These are phyloP conservation scores for Penicillium psychrosexuale DNA, from an alignment of 2,329 filamentous ascomycete species.

Conservation along the genomic window DNA sequence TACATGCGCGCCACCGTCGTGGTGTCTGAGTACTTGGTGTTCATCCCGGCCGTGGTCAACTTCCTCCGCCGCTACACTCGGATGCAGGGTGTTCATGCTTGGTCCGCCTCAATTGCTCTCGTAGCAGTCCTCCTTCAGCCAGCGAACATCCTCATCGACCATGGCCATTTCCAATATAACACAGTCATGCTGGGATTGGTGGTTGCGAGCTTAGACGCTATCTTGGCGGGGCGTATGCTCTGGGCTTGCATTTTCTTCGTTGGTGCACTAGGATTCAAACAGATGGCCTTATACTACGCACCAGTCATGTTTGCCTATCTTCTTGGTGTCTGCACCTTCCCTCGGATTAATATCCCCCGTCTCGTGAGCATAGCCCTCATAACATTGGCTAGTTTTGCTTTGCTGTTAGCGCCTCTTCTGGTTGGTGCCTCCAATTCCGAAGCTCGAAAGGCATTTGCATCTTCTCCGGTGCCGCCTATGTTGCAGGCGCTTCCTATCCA, in stretches of 20 bases:
- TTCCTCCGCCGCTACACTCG: conserved; percentile 80
- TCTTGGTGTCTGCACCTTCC: conserved; percentile 79
- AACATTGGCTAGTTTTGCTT: conserved; percentile 68
- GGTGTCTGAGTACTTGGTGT: conserved; percentile 85
- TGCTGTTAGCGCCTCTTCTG: conserved; percentile 73
- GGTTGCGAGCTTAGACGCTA: conserved; percentile 80
- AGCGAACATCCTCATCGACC: conserved; percentile 83
- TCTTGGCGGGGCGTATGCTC: conserved; percentile 76
- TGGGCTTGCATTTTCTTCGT: conserved; percentile 96
- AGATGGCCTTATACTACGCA: conserved; percentile 98
- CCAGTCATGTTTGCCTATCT: conserved; percentile 90
- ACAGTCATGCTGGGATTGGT: conserved; percentile 96
- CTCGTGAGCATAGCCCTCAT: conserved; percentile 72
- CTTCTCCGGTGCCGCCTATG: conserved; percentile 62
- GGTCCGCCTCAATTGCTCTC: conserved; percentile 80
- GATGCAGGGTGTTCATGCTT: conserved; percentile 71
- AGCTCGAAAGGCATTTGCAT: conserved; percentile 60
- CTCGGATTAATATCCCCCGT: conserved; percentile 63
- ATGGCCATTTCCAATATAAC: conserved; percentile 97
- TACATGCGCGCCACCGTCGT: conserved; percentile 95
- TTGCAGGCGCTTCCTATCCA: conserved; percentile 55
- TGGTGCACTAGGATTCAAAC: conserved; percentile 90
- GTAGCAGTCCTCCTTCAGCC: conserved; percentile 92
- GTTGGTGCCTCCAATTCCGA: conserved; percentile 67
- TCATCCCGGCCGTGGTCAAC: conserved; percentile 78